phyloP scores from a whole-genome alignment of 1,139 yeast genomes.

The Nakaseomyces uthaithaninus region DNA sequence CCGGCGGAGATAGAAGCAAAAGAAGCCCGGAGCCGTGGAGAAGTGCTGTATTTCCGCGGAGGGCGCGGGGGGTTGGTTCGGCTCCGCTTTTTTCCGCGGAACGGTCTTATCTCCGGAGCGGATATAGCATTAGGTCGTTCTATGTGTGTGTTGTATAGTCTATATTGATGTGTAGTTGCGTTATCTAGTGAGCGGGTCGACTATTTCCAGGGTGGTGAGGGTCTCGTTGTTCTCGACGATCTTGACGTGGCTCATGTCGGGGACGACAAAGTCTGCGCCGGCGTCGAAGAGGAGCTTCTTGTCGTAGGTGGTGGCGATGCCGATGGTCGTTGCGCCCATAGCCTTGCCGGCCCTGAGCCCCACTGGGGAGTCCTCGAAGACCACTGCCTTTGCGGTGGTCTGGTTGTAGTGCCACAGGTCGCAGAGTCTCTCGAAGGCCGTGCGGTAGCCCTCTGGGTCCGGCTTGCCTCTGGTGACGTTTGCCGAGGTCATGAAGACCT shows the following conservation, averaged over 20 bases:
- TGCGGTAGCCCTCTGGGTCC: slow-evolving; percentile 63
- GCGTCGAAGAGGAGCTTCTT: slow-evolving; percentile 54
- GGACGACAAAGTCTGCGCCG: slow-evolving; percentile 70
- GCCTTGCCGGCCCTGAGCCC: slow-evolving; percentile 72
- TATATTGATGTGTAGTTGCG: no score
- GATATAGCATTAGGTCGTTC: no score
- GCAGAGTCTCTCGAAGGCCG: slow-evolving; percentile 40
- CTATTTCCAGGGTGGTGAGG: slow-evolving; percentile 20
- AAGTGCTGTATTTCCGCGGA: no score
- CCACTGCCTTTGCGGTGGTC: slow-evolving; percentile 40
- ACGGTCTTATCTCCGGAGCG: no score
- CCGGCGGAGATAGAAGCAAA: no score
- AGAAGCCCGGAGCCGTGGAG: no score
- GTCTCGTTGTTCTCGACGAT: slow-evolving; percentile 26
- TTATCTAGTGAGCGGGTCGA: slow-evolving; percentile 3
- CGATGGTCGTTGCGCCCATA: slow-evolving; percentile 68
- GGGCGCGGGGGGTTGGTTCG: no score
- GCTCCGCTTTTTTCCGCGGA: no score
- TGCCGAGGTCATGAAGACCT: slow-evolving; percentile 65
- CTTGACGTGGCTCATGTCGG: slow-evolving; percentile 44
- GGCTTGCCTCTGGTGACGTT: slow-evolving; percentile 68
- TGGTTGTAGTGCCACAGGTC: slow-evolving; percentile 40
- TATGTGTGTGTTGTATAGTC: no score
- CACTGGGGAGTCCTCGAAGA: slow-evolving; percentile 78
- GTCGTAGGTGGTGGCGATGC: slow-evolving; percentile 64